A percentile compares a stretch with the other conserved stretches of the same genome.
These are phyloP conservation scores for Euphorbia peplus DNA, from an alignment of 345 rosid genomes.

Conservation along the genomic window DNA sequence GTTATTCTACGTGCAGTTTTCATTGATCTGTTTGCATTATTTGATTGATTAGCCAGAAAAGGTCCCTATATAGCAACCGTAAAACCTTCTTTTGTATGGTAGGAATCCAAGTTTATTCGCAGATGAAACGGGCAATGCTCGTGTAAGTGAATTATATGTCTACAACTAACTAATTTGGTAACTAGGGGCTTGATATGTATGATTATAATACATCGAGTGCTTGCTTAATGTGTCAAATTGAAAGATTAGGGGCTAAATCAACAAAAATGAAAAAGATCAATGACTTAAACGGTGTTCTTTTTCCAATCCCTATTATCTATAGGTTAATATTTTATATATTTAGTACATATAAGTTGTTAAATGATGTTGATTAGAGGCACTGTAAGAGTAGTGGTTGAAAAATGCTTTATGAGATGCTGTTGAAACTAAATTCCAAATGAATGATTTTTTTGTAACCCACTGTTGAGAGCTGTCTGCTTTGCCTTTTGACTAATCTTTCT, in stretches of 20 bases:
- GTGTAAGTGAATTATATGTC: too few species aligned
- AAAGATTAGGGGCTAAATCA: too few species aligned
- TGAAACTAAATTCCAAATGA: slow-evolving; percentile 30
- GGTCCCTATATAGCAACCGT: too few species aligned
- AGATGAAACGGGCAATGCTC: too few species aligned
- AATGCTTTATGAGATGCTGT: slow-evolving; percentile 25
- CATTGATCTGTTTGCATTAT: not conserved
- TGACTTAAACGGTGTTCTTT: too few species aligned
- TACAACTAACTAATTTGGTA: too few species aligned
- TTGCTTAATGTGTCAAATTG: too few species aligned
- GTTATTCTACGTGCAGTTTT: not conserved
- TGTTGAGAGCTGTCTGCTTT: slow-evolving; percentile 10
- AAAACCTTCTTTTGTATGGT: too few species aligned
- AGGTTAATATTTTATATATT: not conserved
- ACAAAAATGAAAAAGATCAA: too few species aligned
- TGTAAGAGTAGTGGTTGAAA: slow-evolving; percentile 15
- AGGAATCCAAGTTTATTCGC: too few species aligned
- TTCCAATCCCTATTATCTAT: not conserved
- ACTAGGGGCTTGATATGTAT: too few species aligned
- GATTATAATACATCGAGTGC: too few species aligned
- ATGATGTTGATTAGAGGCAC: slow-evolving; percentile 9
- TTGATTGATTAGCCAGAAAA: not conserved
- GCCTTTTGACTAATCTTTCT: slow-evolving; percentile 7
- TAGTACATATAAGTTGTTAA: not conserved
- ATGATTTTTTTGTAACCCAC: not conserved